Evolutionary conservation across 192 early-diverging fungal genomes (phyloP), one percentile per base, ranked within the genome.

Genomic region (Phlyctochytrium bullatum): DNA sequence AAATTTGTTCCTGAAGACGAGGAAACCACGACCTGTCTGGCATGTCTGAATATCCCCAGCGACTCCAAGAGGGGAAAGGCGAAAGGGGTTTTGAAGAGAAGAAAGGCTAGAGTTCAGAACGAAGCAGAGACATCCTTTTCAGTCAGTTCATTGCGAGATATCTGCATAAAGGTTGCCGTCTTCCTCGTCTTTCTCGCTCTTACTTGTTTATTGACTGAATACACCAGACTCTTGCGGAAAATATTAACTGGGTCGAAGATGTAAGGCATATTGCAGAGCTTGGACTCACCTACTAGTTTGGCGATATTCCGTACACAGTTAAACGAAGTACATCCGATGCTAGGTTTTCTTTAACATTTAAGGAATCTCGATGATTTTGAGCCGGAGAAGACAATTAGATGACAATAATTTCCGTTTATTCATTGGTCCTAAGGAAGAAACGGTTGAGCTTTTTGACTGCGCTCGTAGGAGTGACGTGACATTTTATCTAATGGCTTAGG

Each of bases 191-290:
- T 68, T 24, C 23, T 61, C 68, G 17, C 10, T 3, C 34, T 1
- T 2, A 72, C 57, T 47, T 14, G 12, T 60, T 68, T 1, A 31
- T 20, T 23, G 10, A 70, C 0, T 20, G 2, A 69, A 24, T 62
- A 61, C 1, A 2, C 52, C 25, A 87, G 83, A 65, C 83, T 27
- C 88, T 93, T 70, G 90, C 89, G 1, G 79, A 79, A 60, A 80
- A 89, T 61, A 88, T 96, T 52, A 89, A 93, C 58, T 83, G 84
- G 67, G 88, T 96, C 0, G 92, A 93, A 56, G 83, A 83, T 20
- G 76, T 78, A 66, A 58, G 66, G 12, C 1, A 24, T 32, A 29
- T 52, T 40, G 40, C 12, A 20, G 40, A 20, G 69, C 47, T 58
- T 60, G 31, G 2, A 24, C 31, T 4, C n/a, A 27, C 24, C 0